Conservation (phyloP, 177 flowering plant genomes). For the Vitis hybrid region DNA sequence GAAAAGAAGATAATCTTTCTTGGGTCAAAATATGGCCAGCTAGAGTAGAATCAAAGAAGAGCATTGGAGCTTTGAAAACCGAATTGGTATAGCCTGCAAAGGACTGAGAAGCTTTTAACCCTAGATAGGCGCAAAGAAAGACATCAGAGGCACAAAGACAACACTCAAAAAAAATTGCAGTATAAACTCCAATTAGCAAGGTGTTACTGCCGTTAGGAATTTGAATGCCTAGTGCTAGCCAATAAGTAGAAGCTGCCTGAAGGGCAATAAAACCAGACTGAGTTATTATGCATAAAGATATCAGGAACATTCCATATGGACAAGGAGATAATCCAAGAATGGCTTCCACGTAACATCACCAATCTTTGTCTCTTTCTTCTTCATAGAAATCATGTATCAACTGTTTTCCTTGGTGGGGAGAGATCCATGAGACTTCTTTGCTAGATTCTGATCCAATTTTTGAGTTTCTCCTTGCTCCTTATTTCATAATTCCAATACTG, state of each 20-base stretch:
- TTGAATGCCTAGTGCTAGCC: slow-evolving; percentile 66
- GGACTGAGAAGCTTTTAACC: slow-evolving; percentile 71
- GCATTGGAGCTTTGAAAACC: slow-evolving; percentile 83
- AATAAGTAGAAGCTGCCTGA: slow-evolving; percentile 64
- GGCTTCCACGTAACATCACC: slow-evolving; percentile 73
- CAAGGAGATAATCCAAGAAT: slow-evolving; percentile 53
- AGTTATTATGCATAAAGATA: slow-evolving; percentile 21
- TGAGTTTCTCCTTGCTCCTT: slow-evolving; percentile 11
- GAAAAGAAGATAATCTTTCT: slow-evolving; percentile 34
- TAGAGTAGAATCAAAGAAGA: slow-evolving; percentile 86
- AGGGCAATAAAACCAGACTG: slow-evolving; percentile 49
- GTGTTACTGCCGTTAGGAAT: slow-evolving; percentile 39
- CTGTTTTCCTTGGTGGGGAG: too few species aligned
- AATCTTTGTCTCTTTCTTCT: slow-evolving; percentile 64
- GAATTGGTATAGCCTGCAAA: slow-evolving; percentile 54
- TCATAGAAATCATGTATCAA: slow-evolving; percentile 32
- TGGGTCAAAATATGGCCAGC: slow-evolving; percentile 78
- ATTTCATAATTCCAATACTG: slow-evolving; percentile 23
- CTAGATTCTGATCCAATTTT: slow-evolving; percentile 7
- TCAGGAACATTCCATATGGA: slow-evolving; percentile 40
- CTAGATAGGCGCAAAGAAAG: slow-evolving; percentile 50
- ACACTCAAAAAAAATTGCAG: slow-evolving; percentile 55
- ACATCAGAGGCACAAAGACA: slow-evolving; percentile 49
- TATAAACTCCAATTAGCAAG: slow-evolving; percentile 56
- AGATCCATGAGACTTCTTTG: slow-evolving; percentile 16